Evolutionary conservation across 441 rosid species (phyloP), one percentile per base, ranked within the genome.

Genomic region (Populus hybrid): DNA sequence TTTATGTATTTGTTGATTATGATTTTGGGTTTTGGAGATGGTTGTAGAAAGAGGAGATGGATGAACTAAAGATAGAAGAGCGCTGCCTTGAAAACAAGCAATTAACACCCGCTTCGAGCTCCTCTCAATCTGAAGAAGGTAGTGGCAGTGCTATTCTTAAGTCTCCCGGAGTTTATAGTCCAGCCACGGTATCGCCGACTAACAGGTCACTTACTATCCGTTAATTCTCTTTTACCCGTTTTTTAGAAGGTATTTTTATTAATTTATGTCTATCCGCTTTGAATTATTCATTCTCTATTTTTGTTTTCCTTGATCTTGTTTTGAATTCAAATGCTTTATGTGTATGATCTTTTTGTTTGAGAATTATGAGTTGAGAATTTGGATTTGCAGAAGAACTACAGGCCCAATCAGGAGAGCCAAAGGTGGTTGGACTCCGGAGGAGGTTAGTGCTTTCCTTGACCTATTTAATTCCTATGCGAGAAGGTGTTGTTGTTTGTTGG

Each of bases 391-490:
- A 91, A 93, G 99, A 84, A 94, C 92, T 4, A 91, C 90, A 18
- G 99, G 99, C 12, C 99, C 98, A 63, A 91, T 96, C 64, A 90
- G 99, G 87, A 88, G 98, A 75, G 97, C 99, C 5, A 97, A 94
- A 84, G 99, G 99, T 9, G 99, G 99, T 59, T 97, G 99, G 99
- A 97, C 98, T 75, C 94, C 90, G 0, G 94, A 92, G 82, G 99
- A 97, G 97, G 98, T 94, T 65, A 75, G 86, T 40, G 65, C 40
- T 83, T 80, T 38, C 64, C 75, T 72, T 10, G 67, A 57, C 38
- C 9, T 21, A 4, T 40, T 65, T 32, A 34, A 70, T 46, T 67
- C 32, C 19, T 75, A 28, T 35, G 21, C 76, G 64, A 30, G 28
- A 70, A 7, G 57, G 21, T 65, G 10, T 35, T 5, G 5, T 8